Evolutionary conservation across 1,284 basidiomycete genomes (phyloP).

Genomic region (Phellinidium pouzarii): DNA sequence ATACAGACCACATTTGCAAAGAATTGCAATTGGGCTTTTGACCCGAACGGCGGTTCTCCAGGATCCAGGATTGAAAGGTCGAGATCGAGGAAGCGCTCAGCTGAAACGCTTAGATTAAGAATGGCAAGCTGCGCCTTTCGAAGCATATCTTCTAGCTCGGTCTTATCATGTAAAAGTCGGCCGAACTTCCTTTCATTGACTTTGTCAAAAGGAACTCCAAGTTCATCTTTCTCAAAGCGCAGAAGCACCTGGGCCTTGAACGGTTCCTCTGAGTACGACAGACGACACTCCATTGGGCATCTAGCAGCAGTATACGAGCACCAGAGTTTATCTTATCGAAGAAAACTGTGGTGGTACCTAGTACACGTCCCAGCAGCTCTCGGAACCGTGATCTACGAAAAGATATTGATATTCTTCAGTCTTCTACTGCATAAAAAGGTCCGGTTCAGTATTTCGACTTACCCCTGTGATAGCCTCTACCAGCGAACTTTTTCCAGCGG

Average conservation of each 20-base stretch:
- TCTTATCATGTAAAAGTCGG: conserved; percentile 28
- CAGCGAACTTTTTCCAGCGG: conserved; percentile 23
- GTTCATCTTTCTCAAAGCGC: conserved; percentile 29
- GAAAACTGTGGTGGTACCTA: not conserved
- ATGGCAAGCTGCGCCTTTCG: conserved; percentile 41
- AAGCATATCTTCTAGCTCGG: conserved; percentile 39
- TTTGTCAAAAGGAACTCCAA: conserved; percentile 24
- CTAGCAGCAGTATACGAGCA: conserved; percentile 35
- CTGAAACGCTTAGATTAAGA: conserved; percentile 30
- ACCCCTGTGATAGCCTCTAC: conserved; percentile 38
- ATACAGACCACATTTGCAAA: conserved; percentile 40
- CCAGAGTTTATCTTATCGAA: conserved; percentile 25
- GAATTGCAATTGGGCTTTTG: conserved; percentile 28
- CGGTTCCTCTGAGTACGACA: conserved; percentile 25
- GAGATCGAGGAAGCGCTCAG: conserved; percentile 23
- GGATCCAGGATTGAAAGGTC: conserved; percentile 19
- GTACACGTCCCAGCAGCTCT: not conserved
- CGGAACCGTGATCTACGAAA: conserved; percentile 4
- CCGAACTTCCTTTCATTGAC: conserved; percentile 34
- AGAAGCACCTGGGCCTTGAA: conserved; percentile 36
- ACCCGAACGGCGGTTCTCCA: not conserved
- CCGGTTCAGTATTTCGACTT: too few species aligned
- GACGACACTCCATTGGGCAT: conserved; percentile 38
- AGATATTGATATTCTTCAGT: too few species aligned
- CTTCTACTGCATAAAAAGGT: too few species aligned